These are phyloP conservation scores for Arthrobotrys sphaeroides DNA, from an alignment of 2,329 filamentous ascomycete genomes.

Conservation along the genomic window DNA sequence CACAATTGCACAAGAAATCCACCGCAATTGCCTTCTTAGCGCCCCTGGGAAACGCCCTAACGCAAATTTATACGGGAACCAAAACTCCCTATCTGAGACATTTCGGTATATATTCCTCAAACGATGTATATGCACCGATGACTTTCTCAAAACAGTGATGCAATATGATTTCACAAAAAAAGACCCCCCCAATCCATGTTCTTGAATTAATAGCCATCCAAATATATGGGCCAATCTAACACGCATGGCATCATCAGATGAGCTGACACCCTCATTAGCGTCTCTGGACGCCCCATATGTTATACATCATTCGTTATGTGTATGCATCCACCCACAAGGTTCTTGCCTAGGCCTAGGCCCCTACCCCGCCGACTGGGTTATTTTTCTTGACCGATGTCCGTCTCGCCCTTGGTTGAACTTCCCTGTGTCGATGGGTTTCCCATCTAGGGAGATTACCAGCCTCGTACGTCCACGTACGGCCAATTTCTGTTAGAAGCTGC, in stretches of 20 bases:
- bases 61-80: not conserved
- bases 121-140: not conserved
- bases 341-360: constrained; percentile 11
- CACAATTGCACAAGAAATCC: no score
- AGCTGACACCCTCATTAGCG: constrained; percentile 17
- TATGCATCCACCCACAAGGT: constrained; percentile 10
- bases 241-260: constrained; percentile 17
- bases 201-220: not conserved
- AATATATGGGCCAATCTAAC: constrained; percentile 11
- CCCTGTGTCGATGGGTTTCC: constrained; percentile 20
- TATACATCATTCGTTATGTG: constrained; percentile 9
- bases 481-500: constrained; percentile 2
- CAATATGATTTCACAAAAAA: constrained; percentile 13
- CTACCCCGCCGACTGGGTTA: constrained; percentile 7
- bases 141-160: not conserved
- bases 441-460: constrained; percentile 11
- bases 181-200: not conserved
- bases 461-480: constrained; percentile 18
- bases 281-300: constrained; percentile 14
- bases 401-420: not conserved
- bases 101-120: not conserved
- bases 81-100: not conserved
- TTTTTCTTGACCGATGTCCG: not conserved
- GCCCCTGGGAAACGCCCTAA: constrained; percentile 30
- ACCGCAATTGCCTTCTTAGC: not conserved